Conservation (phyloP, 2,329 filamentous ascomycete species). For the Paraconiothyrium sp. region DNA sequence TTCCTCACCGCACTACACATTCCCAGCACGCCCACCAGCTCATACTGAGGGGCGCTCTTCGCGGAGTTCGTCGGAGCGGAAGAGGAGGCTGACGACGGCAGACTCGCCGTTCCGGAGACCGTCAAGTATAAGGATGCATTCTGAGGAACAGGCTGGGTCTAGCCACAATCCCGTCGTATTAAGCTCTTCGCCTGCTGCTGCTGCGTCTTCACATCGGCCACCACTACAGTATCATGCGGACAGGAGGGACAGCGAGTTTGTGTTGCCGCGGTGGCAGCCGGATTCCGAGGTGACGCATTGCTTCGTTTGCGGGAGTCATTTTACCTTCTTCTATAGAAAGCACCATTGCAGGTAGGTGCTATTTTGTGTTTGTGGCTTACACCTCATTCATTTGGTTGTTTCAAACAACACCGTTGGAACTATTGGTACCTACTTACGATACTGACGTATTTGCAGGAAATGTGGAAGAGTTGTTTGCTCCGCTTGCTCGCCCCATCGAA, state of each 20-base stretch:
- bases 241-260: slow-evolving; percentile 56
- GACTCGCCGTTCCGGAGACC: slow-evolving; percentile 43
- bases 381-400: neutral
- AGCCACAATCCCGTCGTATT: slow-evolving; percentile 35
- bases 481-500: slow-evolving; percentile 89
- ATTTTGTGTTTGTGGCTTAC: neutral
- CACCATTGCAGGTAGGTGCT: slow-evolving; percentile 83
- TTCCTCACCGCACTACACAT: slow-evolving; percentile 26
- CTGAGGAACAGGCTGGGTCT: slow-evolving; percentile 25
- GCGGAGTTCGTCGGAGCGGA: slow-evolving; percentile 40
- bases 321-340: slow-evolving; percentile 86
- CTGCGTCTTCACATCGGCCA: slow-evolving; percentile 17
- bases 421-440: neutral
- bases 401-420: neutral
- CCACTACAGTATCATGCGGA: slow-evolving; percentile 17
- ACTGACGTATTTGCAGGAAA: slow-evolving; percentile 65
- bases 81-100: slow-evolving; percentile 46
- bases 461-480: slow-evolving; percentile 93
- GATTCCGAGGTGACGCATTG: slow-evolving; percentile 84
- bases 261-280: slow-evolving; percentile 85
- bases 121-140: slow-evolving; percentile 37
- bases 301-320: slow-evolving; percentile 82
- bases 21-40: slow-evolving; percentile 32
- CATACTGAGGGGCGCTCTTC: slow-evolving; percentile 28
- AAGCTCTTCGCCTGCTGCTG: slow-evolving; percentile 28